phyloP scores from a whole-genome alignment of 345 rosid genomes.

The Populus pruinosa region DNA sequence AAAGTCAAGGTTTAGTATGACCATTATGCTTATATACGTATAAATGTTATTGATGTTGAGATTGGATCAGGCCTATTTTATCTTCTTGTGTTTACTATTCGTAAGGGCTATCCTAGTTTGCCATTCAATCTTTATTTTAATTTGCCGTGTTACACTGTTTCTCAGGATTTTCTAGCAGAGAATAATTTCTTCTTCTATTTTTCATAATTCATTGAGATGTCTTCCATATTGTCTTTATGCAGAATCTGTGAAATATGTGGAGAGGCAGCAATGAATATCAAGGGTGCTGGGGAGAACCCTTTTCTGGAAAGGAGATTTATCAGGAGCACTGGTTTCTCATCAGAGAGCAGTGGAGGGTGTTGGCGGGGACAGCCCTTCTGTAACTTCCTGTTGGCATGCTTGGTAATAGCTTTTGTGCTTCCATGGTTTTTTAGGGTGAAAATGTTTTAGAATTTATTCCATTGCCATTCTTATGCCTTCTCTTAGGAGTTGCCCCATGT shows the following conservation, averaged over 20 bases:
- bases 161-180: not conserved
- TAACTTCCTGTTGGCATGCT: conserved; percentile 67
- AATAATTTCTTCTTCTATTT: not conserved
- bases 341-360: conserved; percentile 37
- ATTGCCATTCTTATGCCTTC: not conserved
- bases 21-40: not conserved
- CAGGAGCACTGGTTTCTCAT: conserved; percentile 5
- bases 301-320: conserved; percentile 40
- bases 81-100: not conserved
- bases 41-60: not conserved
- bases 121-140: not conserved
- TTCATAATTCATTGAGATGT: not conserved
- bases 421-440: conserved; percentile 69
- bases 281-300: conserved; percentile 41
- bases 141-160: not conserved
- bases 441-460: conserved; percentile 38
- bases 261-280: conserved; percentile 45
- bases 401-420: conserved; percentile 62
- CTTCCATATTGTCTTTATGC: conserved; percentile 15
- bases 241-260: conserved; percentile 77
- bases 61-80: not conserved
- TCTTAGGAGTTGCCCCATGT: not conserved
- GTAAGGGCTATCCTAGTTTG: not conserved
- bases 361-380: conserved; percentile 69
- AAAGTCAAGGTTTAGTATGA: not conserved